Conservation (phyloP, 2,329 filamentous ascomycete species). For the Colletotrichum tamarilloi region DNA sequence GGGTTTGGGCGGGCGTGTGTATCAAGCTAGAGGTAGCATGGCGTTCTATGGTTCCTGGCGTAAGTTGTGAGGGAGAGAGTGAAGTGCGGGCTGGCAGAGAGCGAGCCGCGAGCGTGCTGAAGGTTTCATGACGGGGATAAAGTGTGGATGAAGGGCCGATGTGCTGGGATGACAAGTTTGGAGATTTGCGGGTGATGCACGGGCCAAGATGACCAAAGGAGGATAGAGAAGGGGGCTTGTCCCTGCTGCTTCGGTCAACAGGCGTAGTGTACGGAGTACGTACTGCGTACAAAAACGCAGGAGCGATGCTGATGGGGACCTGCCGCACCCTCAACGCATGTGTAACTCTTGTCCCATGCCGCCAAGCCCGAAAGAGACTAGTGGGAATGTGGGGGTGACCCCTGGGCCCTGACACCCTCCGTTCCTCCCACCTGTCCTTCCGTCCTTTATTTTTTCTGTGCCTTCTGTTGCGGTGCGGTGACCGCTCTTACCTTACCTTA, state of each 20-base stretch:
- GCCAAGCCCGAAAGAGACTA: conserved; percentile 13
- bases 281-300: not conserved
- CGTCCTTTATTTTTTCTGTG: conserved; percentile 16
- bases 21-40: not conserved
- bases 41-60: not conserved
- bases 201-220: conserved; percentile 19
- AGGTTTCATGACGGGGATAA: conserved; percentile 32
- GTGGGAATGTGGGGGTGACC: conserved; percentile 7
- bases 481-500: conserved; percentile 1
- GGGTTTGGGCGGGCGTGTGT: not conserved
- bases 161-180: conserved; percentile 28
- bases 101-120: not conserved
- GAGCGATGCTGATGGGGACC: not conserved
- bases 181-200: conserved; percentile 31
- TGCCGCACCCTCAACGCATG: conserved; percentile 8
- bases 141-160: conserved; percentile 7
- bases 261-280: no score
- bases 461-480: not conserved
- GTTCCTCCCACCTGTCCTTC: not conserved
- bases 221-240: not conserved
- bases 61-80: not conserved
- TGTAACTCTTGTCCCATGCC: conserved; percentile 22
- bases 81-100: conserved; percentile 18
- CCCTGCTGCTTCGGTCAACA: not conserved
- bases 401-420: conserved; percentile 5